phyloP scores from a whole-genome alignment of 1,284 basidiomycete species.

The Moesziomyces sp. region DNA sequence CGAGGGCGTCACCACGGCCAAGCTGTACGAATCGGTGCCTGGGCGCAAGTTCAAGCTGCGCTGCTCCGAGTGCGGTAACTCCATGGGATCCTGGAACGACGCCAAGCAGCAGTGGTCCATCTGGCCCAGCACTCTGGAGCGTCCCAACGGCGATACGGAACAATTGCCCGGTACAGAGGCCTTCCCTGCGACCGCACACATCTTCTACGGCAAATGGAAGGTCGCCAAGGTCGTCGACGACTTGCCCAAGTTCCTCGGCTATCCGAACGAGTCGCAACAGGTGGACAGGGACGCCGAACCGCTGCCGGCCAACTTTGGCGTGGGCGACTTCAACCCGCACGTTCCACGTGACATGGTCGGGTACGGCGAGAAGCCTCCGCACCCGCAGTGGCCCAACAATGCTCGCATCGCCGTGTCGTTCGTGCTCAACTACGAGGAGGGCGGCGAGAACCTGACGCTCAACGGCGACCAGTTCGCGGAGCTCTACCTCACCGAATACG shows the following conservation, averaged over 20 bases:
- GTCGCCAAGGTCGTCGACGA: conserved; percentile 29
- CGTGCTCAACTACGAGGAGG: conserved; percentile 69
- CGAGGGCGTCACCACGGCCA: conserved; percentile 17
- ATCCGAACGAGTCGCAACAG: conserved; percentile 35
- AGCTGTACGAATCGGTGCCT: conserved; percentile 45
- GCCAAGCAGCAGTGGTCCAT: conserved; percentile 57
- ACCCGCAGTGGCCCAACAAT: conserved; percentile 68
- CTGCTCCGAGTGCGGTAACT: conserved; percentile 57
- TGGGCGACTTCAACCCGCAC: conserved; percentile 42
- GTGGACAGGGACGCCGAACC: conserved; percentile 32
- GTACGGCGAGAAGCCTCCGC: conserved; percentile 67
- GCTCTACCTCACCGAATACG: conserved; percentile 66
- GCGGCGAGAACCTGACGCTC: conserved; percentile 66
- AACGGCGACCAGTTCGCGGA: conserved; percentile 65
- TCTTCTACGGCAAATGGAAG: conserved; percentile 46
- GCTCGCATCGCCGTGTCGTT: conserved; percentile 68
- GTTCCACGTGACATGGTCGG: conserved; percentile 61
- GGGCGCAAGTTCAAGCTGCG: conserved; percentile 59
- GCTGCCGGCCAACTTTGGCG: conserved; percentile 21
- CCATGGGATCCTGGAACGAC: conserved; percentile 57
- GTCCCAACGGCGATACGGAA: conserved; percentile 29
- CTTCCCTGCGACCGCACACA: conserved; percentile 31
- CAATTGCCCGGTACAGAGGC: conserved; percentile 15
- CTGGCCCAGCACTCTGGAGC: conserved; percentile 51
- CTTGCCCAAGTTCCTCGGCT: conserved; percentile 38